Conservation (phyloP, 2,329 filamentous ascomycete species). For the Colletotrichum acutatum region DNA sequence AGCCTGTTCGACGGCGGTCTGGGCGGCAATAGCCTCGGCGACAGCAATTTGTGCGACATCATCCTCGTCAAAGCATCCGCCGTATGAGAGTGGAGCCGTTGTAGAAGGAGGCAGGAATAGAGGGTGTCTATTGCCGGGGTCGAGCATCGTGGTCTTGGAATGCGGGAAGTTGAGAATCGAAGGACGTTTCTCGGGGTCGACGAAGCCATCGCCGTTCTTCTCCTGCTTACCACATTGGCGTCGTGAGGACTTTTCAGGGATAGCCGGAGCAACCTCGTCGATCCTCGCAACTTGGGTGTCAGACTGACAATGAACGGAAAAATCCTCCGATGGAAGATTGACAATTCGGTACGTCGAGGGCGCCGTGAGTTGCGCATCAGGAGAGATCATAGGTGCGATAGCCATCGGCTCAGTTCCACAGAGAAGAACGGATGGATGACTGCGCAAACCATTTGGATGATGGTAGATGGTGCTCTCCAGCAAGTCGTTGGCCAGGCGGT, state of each 20-base stretch:
- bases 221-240: conserved; percentile 3
- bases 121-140: conserved; percentile 7
- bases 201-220: background rate
- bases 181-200: background rate
- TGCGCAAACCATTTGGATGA: conserved; percentile 30
- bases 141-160: conserved; percentile 28
- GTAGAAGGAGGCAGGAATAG: conserved; percentile 14
- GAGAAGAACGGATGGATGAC: conserved; percentile 27
- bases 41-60: no score
- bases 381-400: background rate
- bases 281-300: background rate
- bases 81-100: conserved; percentile 18
- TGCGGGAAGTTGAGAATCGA: conserved; percentile 3
- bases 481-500: conserved; percentile 29
- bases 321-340: background rate
- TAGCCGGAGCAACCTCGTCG: background rate
- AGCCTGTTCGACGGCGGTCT: background rate
- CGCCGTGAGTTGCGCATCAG: background rate
- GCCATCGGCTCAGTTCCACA: conserved; percentile 4
- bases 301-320: background rate
- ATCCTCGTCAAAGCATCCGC: background rate
- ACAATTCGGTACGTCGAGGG: background rate
- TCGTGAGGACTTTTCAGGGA: conserved; percentile 34
- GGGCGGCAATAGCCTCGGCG: no score
- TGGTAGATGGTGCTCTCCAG: conserved; percentile 26